A percentile compares a stretch with the other conserved stretches of the same genome.
Evolutionary conservation across 345 rosid genomes (phyloP).

Genomic region (Erysimum cheiranthoides): DNA sequence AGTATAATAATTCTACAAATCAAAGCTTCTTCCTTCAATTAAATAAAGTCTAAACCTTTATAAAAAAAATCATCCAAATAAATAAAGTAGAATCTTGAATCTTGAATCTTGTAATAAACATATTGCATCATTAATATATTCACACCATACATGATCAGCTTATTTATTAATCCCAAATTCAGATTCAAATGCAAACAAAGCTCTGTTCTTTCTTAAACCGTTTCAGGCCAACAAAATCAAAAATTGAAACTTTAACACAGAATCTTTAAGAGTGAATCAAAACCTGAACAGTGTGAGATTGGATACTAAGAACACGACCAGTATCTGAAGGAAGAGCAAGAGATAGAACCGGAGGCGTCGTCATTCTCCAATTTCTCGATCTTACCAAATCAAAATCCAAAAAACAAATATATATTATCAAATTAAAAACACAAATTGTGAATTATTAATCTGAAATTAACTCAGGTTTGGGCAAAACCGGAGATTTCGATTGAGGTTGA

Average conservation of each 20-base stretch:
- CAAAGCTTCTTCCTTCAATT: not conserved
- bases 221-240: not conserved
- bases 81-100: not conserved
- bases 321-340: constrained; percentile 90
- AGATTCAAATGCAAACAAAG: not conserved
- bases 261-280: not conserved
- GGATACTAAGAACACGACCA: constrained; percentile 98
- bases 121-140: not conserved
- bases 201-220: not conserved
- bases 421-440: not conserved
- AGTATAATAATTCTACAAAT: not conserved
- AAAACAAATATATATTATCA: not conserved
- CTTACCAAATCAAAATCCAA: constrained; percentile 28
- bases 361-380: constrained; percentile 54
- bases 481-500: constrained; percentile 15
- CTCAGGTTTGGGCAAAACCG: constrained; percentile 5
- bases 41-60: constrained; percentile 6
- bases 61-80: not conserved
- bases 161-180: not conserved
- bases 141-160: not conserved
- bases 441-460: not conserved
- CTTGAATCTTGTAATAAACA: not conserved
- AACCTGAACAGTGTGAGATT: constrained; percentile 98
- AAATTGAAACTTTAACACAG: too few relatives aligned
- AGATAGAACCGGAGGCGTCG: constrained; percentile 87